Conservation (phyloP, 306 rosid species). For the Quercus engelmannii region DNA sequence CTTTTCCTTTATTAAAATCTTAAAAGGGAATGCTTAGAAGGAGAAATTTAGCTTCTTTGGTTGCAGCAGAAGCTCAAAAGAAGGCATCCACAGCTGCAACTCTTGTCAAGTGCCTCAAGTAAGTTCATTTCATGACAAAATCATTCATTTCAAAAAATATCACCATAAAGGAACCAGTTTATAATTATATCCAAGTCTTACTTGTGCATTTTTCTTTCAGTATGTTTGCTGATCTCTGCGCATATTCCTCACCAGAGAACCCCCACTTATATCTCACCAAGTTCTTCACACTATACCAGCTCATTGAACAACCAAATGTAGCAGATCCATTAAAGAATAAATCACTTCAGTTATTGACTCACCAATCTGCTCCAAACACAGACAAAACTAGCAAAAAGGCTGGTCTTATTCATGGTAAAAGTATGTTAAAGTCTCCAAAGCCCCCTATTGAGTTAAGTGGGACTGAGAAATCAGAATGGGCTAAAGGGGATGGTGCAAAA, state of each 20-base stretch:
- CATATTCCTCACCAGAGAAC: conserved; percentile 66
- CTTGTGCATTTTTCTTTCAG: conserved; percentile 36
- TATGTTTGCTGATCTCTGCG: conserved; percentile 60
- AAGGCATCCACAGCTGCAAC: conserved; percentile 71
- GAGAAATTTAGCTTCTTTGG: conserved; percentile 71
- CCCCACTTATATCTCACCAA: conserved; percentile 66
- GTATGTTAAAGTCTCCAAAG: conserved; percentile 40
- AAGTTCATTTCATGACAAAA: conserved; percentile 16
- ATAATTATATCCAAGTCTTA: background rate
- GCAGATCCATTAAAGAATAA: conserved; percentile 45
- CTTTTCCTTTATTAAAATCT: conserved; percentile 24
- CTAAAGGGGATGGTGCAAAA: conserved; percentile 54
- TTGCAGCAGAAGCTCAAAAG: conserved; percentile 80
- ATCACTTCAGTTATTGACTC: conserved; percentile 31
- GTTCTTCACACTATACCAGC: conserved; percentile 69
- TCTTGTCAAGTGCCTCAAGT: conserved; percentile 77
- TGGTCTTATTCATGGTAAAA: conserved; percentile 28
- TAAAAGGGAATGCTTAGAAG: conserved; percentile 81
- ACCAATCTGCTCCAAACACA: conserved; percentile 38
- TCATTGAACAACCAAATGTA: conserved; percentile 51
- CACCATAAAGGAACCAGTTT: background rate
- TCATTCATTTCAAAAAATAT: background rate
- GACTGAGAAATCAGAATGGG: conserved; percentile 81
- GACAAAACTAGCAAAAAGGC: conserved; percentile 44
- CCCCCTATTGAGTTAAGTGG: conserved; percentile 35